A percentile compares a stretch with the other conserved stretches of the same genome.
Evolutionary conservation across 495 filamentous ascomycete genomes (phyloP).

Genomic region (Talaromyces liani): DNA sequence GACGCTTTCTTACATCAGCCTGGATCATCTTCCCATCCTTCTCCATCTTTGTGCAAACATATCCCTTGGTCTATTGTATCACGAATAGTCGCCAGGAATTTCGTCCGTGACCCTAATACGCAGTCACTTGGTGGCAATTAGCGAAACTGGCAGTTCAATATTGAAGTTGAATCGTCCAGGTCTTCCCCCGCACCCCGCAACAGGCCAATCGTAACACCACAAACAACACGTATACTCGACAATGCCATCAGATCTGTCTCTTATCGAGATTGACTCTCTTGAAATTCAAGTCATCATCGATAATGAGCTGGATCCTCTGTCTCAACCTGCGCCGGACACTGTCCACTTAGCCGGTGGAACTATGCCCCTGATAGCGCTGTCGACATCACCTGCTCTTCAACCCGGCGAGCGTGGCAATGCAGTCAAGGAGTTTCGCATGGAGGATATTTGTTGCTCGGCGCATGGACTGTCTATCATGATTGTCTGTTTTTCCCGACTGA

Average conservation of each 20-base stretch:
- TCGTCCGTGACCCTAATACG: too few relatives aligned
- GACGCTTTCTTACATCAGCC: neutral
- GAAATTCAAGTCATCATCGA: conserved; percentile 44
- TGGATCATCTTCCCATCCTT: neutral
- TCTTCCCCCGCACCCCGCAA: neutral
- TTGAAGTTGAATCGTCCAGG: neutral
- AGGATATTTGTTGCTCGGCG: conserved; percentile 52
- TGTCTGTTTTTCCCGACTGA: conserved; percentile 8
- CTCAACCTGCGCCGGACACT: conserved; percentile 39
- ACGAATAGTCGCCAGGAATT: neutral
- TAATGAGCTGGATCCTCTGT: conserved; percentile 54
- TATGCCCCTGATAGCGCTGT: conserved; percentile 31
- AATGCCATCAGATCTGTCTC: neutral
- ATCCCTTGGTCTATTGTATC: neutral
- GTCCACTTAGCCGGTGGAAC: conserved; percentile 34
- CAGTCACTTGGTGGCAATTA: neutral
- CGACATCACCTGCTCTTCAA: conserved; percentile 16
- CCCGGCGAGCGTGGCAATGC: conserved; percentile 33
- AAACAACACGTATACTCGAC: neutral
- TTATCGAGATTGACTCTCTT: conserved; percentile 41
- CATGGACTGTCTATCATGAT: conserved; percentile 53
- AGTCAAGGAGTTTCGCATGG: conserved; percentile 42
- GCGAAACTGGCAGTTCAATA: neutral
- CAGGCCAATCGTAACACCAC: neutral
- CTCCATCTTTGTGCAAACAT: neutral